Evolutionary conservation across 2,329 filamentous ascomycete species (phyloP).

Genomic region (Setomelanomma holmii): DNA sequence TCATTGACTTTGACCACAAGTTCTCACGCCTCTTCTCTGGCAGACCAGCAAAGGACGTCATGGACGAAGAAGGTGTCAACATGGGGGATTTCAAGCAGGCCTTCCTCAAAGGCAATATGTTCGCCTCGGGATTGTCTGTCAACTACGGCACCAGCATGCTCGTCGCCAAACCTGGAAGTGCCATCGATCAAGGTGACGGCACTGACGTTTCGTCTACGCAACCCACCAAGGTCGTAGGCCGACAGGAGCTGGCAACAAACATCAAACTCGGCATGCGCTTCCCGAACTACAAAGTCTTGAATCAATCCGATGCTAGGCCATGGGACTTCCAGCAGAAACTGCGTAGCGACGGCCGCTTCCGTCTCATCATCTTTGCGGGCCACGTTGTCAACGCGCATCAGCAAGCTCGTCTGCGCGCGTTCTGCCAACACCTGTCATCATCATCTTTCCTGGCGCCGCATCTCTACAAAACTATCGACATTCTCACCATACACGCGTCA

Average conservation of each 20-base stretch:
- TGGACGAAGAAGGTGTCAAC: slow-evolving; percentile 66
- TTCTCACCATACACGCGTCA: slow-evolving; percentile 67
- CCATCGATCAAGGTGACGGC: slow-evolving; percentile 56
- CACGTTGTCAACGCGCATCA: slow-evolving; percentile 58
- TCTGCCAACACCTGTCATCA: slow-evolving; percentile 55
- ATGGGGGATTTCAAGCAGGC: slow-evolving; percentile 69
- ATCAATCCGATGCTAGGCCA: slow-evolving; percentile 62
- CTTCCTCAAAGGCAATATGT: slow-evolving; percentile 65
- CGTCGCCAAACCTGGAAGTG: slow-evolving; percentile 59
- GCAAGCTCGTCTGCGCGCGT: slow-evolving; percentile 53
- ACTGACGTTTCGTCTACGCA: slow-evolving; percentile 49
- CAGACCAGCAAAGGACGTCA: slow-evolving; percentile 62
- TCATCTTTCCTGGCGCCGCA: slow-evolving; percentile 54
- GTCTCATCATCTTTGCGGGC: slow-evolving; percentile 68
- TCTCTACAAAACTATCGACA: slow-evolving; percentile 62
- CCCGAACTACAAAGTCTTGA: slow-evolving; percentile 65
- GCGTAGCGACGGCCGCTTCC: slow-evolving; percentile 64
- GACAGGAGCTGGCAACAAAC: slow-evolving; percentile 54
- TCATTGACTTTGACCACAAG: slow-evolving; percentile 65
- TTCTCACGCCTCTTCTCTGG: slow-evolving; percentile 58
- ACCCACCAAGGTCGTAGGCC: slow-evolving; percentile 37
- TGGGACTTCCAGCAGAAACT: slow-evolving; percentile 67
- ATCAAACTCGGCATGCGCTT: slow-evolving; percentile 64
- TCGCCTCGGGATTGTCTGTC: slow-evolving; percentile 65
- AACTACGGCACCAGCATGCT: slow-evolving; percentile 65